Evolutionary conservation across 169 alveolate species (phyloP).

Genomic region (Cryptosporidium canis): DNA sequence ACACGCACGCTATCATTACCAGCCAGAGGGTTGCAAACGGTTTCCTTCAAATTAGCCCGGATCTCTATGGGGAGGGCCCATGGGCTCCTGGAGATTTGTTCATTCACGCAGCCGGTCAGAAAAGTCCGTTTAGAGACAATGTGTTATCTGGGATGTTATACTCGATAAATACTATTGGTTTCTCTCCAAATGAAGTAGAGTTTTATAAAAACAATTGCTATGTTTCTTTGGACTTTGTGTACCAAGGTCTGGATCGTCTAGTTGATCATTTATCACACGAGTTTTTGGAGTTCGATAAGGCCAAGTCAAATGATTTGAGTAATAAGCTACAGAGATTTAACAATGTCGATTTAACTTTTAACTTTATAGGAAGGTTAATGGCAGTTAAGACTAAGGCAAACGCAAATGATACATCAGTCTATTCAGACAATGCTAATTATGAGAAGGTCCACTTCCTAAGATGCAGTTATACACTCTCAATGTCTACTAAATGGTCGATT

Average conservation of each 20-base stretch:
- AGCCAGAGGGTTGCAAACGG: constrained; percentile 55
- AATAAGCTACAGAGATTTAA: neutral
- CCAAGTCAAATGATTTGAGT: neutral
- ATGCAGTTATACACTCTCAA: constrained; percentile 17
- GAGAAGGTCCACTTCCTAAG: constrained; percentile 42
- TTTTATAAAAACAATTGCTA: neutral
- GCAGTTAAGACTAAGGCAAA: constrained; percentile 32
- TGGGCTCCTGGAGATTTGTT: constrained; percentile 66
- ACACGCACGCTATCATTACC: neutral
- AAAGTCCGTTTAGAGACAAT: constrained; percentile 64
- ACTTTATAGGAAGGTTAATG: constrained; percentile 21
- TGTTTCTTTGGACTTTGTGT: constrained; percentile 1
- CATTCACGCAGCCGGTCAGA: constrained; percentile 64
- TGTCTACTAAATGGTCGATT: constrained; percentile 49
- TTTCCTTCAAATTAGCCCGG: constrained; percentile 37
- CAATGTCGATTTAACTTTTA: constrained; percentile 55
- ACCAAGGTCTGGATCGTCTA: constrained; percentile 26
- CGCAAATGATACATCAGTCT: neutral
- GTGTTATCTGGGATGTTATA: constrained; percentile 31
- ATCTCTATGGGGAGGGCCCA: constrained; percentile 59
- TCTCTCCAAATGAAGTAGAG: neutral
- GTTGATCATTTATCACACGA: constrained; percentile 3
- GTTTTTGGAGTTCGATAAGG: constrained; percentile 19
- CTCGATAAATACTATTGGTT: constrained; percentile 40
- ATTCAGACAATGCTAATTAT: neutral